Conservation (phyloP, 352 stramenopile species). For the Phytophthora syringae region DNA sequence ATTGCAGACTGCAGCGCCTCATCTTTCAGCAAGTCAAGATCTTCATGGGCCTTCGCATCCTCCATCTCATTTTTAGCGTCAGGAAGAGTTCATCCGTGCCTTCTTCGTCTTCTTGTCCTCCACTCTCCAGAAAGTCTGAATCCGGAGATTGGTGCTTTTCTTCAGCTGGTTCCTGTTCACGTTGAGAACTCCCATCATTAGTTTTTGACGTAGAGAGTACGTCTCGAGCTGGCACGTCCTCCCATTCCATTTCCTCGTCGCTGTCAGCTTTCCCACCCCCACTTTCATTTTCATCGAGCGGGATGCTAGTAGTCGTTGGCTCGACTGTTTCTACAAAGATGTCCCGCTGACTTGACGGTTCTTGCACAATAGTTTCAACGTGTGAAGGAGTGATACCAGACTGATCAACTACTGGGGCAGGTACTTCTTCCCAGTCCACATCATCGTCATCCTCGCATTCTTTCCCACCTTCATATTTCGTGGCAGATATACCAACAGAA, state of each 20-base stretch:
- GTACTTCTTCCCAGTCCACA: slow-evolving; percentile 43
- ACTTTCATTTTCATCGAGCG: background rate
- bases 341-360: background rate
- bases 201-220: background rate
- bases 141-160: slow-evolving; percentile 3
- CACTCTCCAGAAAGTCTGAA: background rate
- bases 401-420: background rate
- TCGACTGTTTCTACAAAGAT: background rate
- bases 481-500: background rate
- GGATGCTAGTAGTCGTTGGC: background rate
- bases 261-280: slow-evolving; percentile 16
- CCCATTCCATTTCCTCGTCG: slow-evolving; percentile 59
- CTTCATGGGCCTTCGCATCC: slow-evolving; percentile 70
- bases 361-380: background rate
- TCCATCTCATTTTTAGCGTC: slow-evolving; percentile 75
- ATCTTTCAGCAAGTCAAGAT: slow-evolving; percentile 63
- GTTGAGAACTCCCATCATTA: background rate
- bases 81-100: slow-evolving; percentile 54
- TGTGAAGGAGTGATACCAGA: background rate
- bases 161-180: background rate
- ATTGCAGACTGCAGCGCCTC: slow-evolving; percentile 84
- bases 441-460: slow-evolving; percentile 52
- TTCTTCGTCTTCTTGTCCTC: slow-evolving; percentile 27
- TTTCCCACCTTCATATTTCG: slow-evolving; percentile 14
- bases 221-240: slow-evolving; percentile 38